phyloP scores from a whole-genome alignment of 2,329 filamentous ascomycete species.

The Cytospora piceae region DNA sequence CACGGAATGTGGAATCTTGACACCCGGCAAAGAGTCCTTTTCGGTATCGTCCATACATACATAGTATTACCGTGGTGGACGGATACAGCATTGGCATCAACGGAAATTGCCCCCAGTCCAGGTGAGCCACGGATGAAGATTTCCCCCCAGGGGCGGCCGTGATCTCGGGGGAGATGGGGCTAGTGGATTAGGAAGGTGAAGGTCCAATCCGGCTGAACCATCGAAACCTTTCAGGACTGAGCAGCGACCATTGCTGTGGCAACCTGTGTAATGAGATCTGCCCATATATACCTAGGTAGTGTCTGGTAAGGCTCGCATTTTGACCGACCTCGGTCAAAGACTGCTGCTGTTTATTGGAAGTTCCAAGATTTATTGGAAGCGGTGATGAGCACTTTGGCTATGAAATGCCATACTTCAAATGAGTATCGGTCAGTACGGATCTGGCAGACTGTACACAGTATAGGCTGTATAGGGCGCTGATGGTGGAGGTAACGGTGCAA shows the following conservation, averaged over 20 bases:
- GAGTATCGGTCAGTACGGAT: background rate
- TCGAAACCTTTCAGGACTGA: background rate
- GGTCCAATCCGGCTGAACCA: background rate
- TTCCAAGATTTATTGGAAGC: background rate
- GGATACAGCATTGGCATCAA: background rate
- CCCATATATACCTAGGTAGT: background rate
- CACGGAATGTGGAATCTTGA: conserved; percentile 2
- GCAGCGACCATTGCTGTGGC: background rate
- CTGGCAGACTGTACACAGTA: background rate
- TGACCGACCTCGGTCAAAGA: background rate
- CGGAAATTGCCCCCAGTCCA: conserved; percentile 15
- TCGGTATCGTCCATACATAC: background rate
- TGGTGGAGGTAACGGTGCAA: conserved; percentile 10
- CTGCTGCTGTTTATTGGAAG: background rate
- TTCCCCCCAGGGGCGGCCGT: conserved; percentile 14
- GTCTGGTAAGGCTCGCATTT: background rate
- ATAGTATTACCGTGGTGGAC: too few relatives aligned
- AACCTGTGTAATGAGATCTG: background rate
- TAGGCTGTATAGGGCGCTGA: conserved; percentile 16
- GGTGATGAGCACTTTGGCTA: background rate
- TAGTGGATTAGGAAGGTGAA: conserved; percentile 7
- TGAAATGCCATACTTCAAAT: background rate
- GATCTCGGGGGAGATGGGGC: conserved; percentile 21
- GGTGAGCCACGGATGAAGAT: conserved; percentile 6
- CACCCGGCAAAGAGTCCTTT: background rate